These are phyloP conservation scores for Edaphochlamys debaryana DNA, from an alignment of 139 green algal species.

Conservation along the genomic window DNA sequence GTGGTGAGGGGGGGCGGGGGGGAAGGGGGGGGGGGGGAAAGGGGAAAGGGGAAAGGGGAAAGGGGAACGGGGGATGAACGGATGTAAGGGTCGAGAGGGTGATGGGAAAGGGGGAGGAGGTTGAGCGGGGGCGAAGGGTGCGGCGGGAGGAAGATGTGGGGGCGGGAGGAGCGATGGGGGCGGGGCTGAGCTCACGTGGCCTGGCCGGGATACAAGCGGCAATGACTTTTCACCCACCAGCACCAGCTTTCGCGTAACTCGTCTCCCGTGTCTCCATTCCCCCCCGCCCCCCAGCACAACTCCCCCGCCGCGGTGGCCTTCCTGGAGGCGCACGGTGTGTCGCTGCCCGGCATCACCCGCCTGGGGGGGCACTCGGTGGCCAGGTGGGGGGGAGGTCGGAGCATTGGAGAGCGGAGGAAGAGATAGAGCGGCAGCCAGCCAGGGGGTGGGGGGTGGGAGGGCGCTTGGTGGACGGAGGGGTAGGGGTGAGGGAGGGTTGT, in stretches of 20 bases:
- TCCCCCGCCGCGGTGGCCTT: constrained; percentile 57
- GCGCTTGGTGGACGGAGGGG: neutral
- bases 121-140: neutral
- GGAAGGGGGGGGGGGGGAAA: neutral
- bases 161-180: neutral
- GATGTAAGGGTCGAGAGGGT: neutral
- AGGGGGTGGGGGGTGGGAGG: neutral
- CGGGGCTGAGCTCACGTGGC: neutral
- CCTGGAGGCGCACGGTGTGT: constrained; percentile 54
- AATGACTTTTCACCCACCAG: too few species aligned
- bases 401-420: too few species aligned
- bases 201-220: too few species aligned
- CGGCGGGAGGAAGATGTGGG: neutral
- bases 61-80: too few species aligned
- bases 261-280: neutral
- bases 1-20: constrained; percentile 54
- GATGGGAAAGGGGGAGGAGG: neutral
- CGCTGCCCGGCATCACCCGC: constrained; percentile 58
- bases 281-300: constrained; percentile 44
- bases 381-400: neutral
- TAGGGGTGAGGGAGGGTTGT: neutral
- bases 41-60: neutral
- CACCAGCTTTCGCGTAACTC: too few species aligned
- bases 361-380: constrained; percentile 69
- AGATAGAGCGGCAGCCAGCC: too few species aligned